A percentile compares a stretch with the other conserved stretches of the same genome.
Evolutionary conservation across 257 asterid genomes (phyloP).

Genomic region (Buddleja alternifolia): DNA sequence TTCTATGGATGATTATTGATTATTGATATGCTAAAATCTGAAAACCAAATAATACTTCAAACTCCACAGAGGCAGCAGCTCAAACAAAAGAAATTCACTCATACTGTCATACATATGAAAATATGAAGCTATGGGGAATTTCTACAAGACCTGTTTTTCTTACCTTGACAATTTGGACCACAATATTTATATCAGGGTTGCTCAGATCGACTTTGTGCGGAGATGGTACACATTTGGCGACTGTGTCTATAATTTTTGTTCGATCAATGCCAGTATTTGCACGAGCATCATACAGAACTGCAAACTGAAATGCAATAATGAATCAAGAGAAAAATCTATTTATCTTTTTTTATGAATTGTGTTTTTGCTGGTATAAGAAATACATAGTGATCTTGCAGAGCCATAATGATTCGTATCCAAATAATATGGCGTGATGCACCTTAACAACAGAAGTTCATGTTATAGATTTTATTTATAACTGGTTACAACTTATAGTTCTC

Average conservation of each 20-base stretch:
- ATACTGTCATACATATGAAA: neutral
- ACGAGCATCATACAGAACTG: slow-evolving; percentile 88
- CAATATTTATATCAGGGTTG: slow-evolving; percentile 77
- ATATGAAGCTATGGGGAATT: neutral
- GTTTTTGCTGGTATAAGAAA: too few species aligned
- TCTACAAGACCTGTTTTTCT: slow-evolving; percentile 1
- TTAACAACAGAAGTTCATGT: too few species aligned
- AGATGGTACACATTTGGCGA: slow-evolving; percentile 79
- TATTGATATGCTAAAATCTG: neutral
- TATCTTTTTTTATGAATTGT: neutral
- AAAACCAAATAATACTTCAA: neutral
- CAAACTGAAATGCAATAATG: slow-evolving; percentile 55
- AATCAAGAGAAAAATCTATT: neutral
- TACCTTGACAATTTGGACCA: slow-evolving; percentile 92
- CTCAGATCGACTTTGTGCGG: slow-evolving; percentile 85
- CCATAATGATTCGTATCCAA: too few species aligned
- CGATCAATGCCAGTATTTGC: slow-evolving; percentile 92
- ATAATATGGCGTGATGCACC: too few species aligned
- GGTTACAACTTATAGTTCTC: too few species aligned
- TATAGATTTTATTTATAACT: too few species aligned
- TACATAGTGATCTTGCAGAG: neutral
- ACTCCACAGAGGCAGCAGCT: neutral
- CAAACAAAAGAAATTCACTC: neutral
- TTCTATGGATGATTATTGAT: too few species aligned
- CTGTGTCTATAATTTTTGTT: slow-evolving; percentile 72